Evolutionary conservation across 345 rosid genomes (phyloP).

Genomic region (Eucalyptus dawsonii): DNA sequence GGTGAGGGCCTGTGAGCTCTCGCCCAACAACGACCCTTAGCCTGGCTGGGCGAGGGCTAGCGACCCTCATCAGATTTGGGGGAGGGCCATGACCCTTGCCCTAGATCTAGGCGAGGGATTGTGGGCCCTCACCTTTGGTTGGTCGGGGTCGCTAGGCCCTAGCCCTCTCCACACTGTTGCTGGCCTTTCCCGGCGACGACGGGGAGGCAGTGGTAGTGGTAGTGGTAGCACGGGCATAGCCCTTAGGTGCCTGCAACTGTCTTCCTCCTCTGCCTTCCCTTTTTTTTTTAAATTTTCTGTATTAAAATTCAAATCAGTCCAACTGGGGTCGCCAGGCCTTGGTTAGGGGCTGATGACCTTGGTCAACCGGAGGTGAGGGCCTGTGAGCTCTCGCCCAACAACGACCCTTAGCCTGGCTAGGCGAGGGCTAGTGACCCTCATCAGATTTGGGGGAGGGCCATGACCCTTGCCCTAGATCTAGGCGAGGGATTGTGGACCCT

Average conservation of each 20-base stretch:
- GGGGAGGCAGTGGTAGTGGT: rapidly evolving
- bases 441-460: rapidly evolving
- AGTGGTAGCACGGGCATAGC: no score
- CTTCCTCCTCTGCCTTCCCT: no score
- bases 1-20: no score
- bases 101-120: rapidly evolving
- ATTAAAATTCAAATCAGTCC: no score
- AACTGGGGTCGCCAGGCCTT: no score
- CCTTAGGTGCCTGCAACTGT: rapidly evolving
- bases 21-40: rapidly evolving
- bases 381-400: no score
- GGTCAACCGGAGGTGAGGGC: no score
- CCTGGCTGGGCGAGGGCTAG: rapidly evolving
- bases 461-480: rapidly evolving
- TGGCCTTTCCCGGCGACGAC: rapidly evolving
- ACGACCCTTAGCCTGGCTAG: rapidly evolving
- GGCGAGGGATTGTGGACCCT: no score
- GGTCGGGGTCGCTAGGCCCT: rapidly evolving
- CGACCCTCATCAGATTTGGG: rapidly evolving
- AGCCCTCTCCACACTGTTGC: no score
- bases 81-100: rapidly evolving
- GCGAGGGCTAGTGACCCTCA: no score
- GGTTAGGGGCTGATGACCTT: no score
- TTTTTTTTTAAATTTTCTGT: no score
- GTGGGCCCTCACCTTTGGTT: rapidly evolving